These are phyloP conservation scores for Elongisporangium anandrum DNA, from an alignment of 352 stramenopile species.

Conservation along the genomic window DNA sequence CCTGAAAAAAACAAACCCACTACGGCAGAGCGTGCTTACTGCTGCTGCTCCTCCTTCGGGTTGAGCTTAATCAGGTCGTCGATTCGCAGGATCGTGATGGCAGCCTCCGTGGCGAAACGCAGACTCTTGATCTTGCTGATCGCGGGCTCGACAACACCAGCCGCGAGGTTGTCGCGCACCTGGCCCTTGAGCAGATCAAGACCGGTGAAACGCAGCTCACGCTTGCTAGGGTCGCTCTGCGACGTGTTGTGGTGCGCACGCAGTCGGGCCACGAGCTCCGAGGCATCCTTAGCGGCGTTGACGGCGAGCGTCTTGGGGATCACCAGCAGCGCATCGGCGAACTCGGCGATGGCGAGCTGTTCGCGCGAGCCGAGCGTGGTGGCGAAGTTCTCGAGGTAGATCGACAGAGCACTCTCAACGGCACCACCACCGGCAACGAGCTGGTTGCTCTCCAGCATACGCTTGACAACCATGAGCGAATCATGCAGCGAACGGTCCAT, in stretches of 20 bases:
- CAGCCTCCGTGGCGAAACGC: conserved; percentile 98
- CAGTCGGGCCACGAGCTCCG: conserved; percentile 97
- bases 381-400: conserved; percentile 98
- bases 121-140: conserved; percentile 99
- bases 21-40: conserved; percentile 37
- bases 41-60: conserved; percentile 78
- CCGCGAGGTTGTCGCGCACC: conserved; percentile 95
- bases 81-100: conserved; percentile 99
- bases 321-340: conserved; percentile 97
- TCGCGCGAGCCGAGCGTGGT: conserved; percentile 95
- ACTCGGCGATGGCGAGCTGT: conserved; percentile 99
- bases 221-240: conserved; percentile 81
- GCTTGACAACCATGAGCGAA: conserved; percentile 99
- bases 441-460: conserved; percentile 99
- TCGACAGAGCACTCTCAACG: conserved; percentile 96
- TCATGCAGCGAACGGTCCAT: conserved; percentile 99
- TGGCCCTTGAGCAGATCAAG: conserved; percentile 95
- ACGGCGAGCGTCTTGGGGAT: conserved; percentile 99
- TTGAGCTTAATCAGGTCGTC: conserved; percentile 98
- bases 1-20: background rate
- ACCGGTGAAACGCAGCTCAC: conserved; percentile 86
- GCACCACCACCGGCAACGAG: conserved; percentile 97
- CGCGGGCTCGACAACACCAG: conserved; percentile 98
- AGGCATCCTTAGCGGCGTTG: conserved; percentile 99
- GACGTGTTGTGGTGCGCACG: conserved; percentile 95